phyloP scores from a whole-genome alignment of 2,329 filamentous ascomycete genomes.

The Colletotrichum falcatum region DNA sequence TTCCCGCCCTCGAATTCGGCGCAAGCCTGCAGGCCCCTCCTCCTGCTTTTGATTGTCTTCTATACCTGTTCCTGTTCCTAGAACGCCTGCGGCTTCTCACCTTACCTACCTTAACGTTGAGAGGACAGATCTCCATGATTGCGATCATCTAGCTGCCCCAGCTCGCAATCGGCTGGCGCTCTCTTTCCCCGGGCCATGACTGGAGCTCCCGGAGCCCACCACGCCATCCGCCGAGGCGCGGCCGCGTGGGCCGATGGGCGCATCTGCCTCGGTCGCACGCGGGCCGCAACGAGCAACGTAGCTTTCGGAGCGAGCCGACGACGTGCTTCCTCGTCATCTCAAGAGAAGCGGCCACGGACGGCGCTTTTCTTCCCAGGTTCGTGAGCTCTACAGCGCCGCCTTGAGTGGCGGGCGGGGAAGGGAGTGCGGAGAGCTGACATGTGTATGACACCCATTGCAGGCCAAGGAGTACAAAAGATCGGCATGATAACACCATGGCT shows the following conservation, averaged over 20 bases:
- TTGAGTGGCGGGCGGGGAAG: not conserved
- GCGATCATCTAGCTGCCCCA: constrained; percentile 36
- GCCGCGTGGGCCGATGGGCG: constrained; percentile 33
- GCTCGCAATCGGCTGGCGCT: constrained; percentile 40
- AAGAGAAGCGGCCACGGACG: constrained; percentile 58
- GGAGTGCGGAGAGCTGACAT: not conserved
- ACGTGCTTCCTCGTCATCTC: constrained; percentile 52
- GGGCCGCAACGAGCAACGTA: constrained; percentile 42
- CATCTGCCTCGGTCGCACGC: constrained; percentile 31
- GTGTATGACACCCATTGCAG: constrained; percentile 54
- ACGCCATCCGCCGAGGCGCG: constrained; percentile 30
- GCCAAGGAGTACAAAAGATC: constrained; percentile 89
- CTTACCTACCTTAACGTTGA: not conserved
- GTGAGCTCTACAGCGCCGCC: constrained; percentile 19
- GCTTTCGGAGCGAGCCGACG: constrained; percentile 37
- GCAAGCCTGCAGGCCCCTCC: constrained; percentile 11
- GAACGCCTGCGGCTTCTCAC: constrained; percentile 1
- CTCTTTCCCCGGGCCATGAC: constrained; percentile 32
- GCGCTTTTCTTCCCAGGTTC: constrained; percentile 72
- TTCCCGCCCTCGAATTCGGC: not conserved
- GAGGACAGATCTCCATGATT: constrained; percentile 28
- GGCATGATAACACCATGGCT: constrained; percentile 91
- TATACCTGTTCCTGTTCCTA: constrained; percentile 15
- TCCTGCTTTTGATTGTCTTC: constrained; percentile 1
- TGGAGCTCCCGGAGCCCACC: constrained; percentile 36